Base-by-base conservation (phyloP, 306 rosid genomes). In the Cucumis cinereus region DNA sequence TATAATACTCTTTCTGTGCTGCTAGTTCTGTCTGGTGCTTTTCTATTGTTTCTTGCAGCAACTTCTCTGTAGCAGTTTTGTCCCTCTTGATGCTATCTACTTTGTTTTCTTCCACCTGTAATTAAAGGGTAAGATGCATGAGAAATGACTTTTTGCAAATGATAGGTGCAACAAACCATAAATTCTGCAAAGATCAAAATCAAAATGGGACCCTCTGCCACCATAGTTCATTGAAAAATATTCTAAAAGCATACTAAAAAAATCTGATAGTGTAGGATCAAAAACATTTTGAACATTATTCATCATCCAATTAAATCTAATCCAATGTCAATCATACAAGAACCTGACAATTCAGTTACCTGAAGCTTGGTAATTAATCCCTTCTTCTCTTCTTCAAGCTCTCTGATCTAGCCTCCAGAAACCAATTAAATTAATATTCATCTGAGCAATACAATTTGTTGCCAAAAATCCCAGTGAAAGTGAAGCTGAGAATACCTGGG, bases 321-420 rank as follows among this genome's bases (percentile, higher is more conserved):
- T 55, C 54, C 53, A 74, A 74, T 20, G 19, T 36, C 24, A 14
- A 76, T 76, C 55, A 14, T 47, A 26, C 49, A 77, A 24, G 50
- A 76, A 59, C 68, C 23, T 41, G 24, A 75, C 45, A 61, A 78
- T 75, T 78, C 74, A 71, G 61, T 87, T 88, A 95, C 99, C 99
- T 95, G 98, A 83, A 95, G 96, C 78, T 89, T 95, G 62, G 98
- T 88, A 62, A 62, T 76, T 82, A 95, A 79, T 81, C 93, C 98
- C 85, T 95, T 95, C 93, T 92, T 95, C 96, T 95, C 99, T 89
- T 95, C 99, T 85, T 95, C 98, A 79, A 92, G 86, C 90, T 95
- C 99, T 89, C 99, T 95, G 81, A 88, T 89, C 99, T 95, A 88
- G 88, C 89, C 87, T 89, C 83, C 93, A 88, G 81, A 63, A 84